Evolutionary conservation across 495 filamentous ascomycete species (phyloP).

Genomic region (Chaetomium tenue): DNA sequence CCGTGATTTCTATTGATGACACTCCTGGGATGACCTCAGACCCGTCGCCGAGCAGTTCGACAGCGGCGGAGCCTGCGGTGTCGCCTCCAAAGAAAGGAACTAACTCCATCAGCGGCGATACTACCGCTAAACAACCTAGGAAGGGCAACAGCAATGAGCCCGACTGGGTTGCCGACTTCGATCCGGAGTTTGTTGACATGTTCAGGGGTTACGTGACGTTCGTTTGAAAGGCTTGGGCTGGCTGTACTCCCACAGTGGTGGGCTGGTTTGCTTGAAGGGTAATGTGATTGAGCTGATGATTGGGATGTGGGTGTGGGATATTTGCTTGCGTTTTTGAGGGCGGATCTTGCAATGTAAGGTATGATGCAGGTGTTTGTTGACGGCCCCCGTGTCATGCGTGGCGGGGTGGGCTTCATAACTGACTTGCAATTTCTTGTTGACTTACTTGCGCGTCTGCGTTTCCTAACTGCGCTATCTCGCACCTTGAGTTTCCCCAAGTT

Average conservation of each 20-base stretch:
- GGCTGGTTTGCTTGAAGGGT: neutral
- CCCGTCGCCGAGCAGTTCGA: slow-evolving; percentile 13
- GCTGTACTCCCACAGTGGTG: neutral
- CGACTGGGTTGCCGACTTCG: slow-evolving; percentile 49
- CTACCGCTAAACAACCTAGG: slow-evolving; percentile 8
- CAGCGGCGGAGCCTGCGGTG: neutral
- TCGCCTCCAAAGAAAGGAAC: neutral
- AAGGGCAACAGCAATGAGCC: slow-evolving; percentile 34
- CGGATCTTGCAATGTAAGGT: neutral
- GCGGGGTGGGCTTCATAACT: neutral
- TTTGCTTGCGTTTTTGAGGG: too few relatives aligned
- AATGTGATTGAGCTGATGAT: neutral
- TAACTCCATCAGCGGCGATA: neutral
- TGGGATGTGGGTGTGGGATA: neutral
- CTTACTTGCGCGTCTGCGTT: too few relatives aligned
- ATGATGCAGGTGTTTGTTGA: neutral
- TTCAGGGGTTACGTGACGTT: slow-evolving; percentile 53
- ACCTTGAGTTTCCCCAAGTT: too few relatives aligned
- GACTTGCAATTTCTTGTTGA: too few relatives aligned
- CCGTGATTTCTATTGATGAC: slow-evolving; percentile 1
- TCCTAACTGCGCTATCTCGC: too few relatives aligned
- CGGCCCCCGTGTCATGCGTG: too few relatives aligned
- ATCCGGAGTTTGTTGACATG: slow-evolving; percentile 47
- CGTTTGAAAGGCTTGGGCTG: slow-evolving; percentile 30
- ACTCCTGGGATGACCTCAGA: neutral